Evolutionary conservation across 2,329 filamentous ascomycete species (phyloP), one percentile per base, ranked within the genome.

Genomic region (Xylariaceae sp.): DNA sequence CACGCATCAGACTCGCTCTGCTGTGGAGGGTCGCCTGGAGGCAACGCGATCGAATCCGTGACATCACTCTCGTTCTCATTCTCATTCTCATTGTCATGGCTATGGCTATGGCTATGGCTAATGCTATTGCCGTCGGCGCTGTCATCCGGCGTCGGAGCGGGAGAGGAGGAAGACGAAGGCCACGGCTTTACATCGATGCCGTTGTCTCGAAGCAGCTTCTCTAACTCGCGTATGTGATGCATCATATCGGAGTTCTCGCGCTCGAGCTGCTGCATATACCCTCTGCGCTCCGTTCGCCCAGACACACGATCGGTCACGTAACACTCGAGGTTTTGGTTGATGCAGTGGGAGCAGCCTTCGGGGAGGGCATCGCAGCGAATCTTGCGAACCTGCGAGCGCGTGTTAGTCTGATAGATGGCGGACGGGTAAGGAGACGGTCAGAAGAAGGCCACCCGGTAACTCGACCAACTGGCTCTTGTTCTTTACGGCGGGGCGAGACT

Each of bases 221-320:
- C 86, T 63, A 93, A 80, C 63, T 89, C 83, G 39, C 81, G 80
- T 45, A 93, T 82, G 65, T 86, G 85, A 58, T 79, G 77, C 64
- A 87, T 79, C 76, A 93, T 82, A 66, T 82, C 81, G n/a, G 75
- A 77, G 73, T 88, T 87, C 69, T 92, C 85, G 61, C 82, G 81
- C 73, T 96, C 90, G 58, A 94, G 78, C 66, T 87, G 83, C 71
- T 92, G 87, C 64, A 89, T 80, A 69, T 93, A 91, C 56, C 91
- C 91, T 67, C 91, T 81, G 59, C 86, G 84, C 61, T 89, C 88
- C 54, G 90, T 90, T 63, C 88, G 87, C 60, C 90, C 89, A 2
- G 89, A 92, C 70, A 94, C 90, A 67, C 91, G 86, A 73, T 96
- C 91, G 59, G 91, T 96, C 56, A 92, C 92, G 75, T 84, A 87